These are phyloP conservation scores for Kluyveromyces wickerhamii DNA, from an alignment of 805 yeast genomes.

Conservation along the genomic window DNA sequence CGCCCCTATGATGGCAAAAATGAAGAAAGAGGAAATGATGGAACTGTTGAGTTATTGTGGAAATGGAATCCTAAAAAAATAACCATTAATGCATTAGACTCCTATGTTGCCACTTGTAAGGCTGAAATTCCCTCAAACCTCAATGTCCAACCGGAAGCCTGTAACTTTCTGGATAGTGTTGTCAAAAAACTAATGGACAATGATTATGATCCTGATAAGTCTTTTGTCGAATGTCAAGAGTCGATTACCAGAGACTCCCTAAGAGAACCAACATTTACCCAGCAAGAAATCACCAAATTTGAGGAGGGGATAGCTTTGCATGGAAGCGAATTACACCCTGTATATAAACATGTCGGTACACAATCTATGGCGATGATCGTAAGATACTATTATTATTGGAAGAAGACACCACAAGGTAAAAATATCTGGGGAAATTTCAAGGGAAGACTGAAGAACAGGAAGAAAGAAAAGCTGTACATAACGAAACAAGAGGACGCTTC, in stretches of 20 bases:
- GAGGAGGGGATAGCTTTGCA: slow-evolving; percentile 64
- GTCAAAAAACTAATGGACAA: slow-evolving; percentile 45
- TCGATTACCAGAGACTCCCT: slow-evolving; percentile 49
- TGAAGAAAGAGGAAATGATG: slow-evolving; percentile 68
- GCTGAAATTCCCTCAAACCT: slow-evolving; percentile 48
- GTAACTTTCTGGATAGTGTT: slow-evolving; percentile 76
- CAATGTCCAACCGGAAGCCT: slow-evolving; percentile 51
- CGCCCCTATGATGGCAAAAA: slow-evolving; percentile 9
- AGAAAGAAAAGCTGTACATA: slow-evolving; percentile 12
- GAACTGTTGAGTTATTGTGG: slow-evolving; percentile 63
- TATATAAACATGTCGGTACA: slow-evolving; percentile 59
- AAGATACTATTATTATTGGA: slow-evolving; percentile 85
- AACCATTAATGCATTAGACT: slow-evolving; percentile 34
- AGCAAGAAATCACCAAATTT: slow-evolving; percentile 57
- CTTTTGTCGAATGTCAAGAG: slow-evolving; percentile 38
- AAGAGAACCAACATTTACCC: slow-evolving; percentile 68
- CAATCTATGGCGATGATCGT: slow-evolving; percentile 76
- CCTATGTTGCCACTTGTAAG: slow-evolving; percentile 45
- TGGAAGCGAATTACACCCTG: slow-evolving; percentile 77
- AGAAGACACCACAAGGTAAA: slow-evolving; percentile 70
- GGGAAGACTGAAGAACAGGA: slow-evolving; percentile 58
- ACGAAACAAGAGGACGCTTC: background rate
- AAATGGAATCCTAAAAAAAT: slow-evolving; percentile 30
- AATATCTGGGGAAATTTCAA: slow-evolving; percentile 75
- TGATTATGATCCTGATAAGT: slow-evolving; percentile 42